Conservation (phyloP, 2,329 filamentous ascomycete species). For the Colletotrichum scovillei region DNA sequence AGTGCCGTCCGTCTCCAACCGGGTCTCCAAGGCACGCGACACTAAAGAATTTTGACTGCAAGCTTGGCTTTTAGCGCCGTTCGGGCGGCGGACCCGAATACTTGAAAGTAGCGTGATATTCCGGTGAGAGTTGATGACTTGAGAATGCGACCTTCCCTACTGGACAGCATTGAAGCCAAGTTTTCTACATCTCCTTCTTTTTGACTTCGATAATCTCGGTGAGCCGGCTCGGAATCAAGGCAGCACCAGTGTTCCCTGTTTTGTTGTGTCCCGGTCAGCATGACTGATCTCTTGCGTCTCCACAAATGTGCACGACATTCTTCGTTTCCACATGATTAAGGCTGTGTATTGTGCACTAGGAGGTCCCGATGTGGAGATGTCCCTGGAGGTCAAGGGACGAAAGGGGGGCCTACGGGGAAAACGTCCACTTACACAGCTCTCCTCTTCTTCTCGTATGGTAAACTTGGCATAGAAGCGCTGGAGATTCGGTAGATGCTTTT, state of each 20-base stretch:
- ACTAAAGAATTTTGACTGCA: constrained; percentile 89
- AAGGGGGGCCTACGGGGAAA: background rate
- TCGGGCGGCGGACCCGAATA: constrained; percentile 71
- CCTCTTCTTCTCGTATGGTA: constrained; percentile 68
- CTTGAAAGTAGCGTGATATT: constrained; percentile 82
- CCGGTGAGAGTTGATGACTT: constrained; percentile 88
- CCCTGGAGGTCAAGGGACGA: background rate
- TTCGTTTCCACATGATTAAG: constrained; percentile 20
- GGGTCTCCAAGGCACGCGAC: constrained; percentile 74
- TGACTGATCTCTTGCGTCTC: background rate
- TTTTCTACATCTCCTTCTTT: constrained; percentile 81
- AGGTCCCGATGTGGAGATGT: constrained; percentile 2
- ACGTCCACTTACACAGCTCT: constrained; percentile 65
- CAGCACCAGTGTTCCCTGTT: constrained; percentile 81
- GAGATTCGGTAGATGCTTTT: constrained; percentile 81
- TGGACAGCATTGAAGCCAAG: constrained; percentile 83
- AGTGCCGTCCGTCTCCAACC: constrained; percentile 83
- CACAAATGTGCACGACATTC: constrained; percentile 13
- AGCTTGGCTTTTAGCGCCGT: constrained; percentile 79
- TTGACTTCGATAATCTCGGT: constrained; percentile 83
- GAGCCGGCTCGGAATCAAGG: constrained; percentile 80
- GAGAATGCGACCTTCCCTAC: constrained; percentile 89
- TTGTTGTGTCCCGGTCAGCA: constrained; percentile 7
- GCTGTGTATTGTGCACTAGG: background rate
- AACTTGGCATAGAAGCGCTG: constrained; percentile 54